These are phyloP conservation scores for Thermochaetoides thermophila DNA, from an alignment of 495 filamentous ascomycete species.

Conservation along the genomic window DNA sequence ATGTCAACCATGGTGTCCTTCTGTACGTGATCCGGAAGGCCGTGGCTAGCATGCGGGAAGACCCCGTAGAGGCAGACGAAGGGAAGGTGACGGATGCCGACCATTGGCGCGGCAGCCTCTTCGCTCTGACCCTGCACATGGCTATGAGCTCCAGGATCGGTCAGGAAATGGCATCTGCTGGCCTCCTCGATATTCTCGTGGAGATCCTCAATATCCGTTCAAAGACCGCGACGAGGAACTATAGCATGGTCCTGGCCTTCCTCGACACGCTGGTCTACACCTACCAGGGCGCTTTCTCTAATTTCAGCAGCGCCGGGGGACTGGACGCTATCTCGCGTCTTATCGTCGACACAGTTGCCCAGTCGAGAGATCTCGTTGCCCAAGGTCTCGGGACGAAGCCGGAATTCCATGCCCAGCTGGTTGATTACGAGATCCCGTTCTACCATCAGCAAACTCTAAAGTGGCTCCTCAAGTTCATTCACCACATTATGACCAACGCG, in stretches of 20 bases:
- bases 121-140: slow-evolving; percentile 65
- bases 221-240: slow-evolving; percentile 61
- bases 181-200: slow-evolving; percentile 74
- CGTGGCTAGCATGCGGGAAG: slow-evolving; percentile 58
- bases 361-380: slow-evolving; percentile 46
- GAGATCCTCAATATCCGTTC: slow-evolving; percentile 81
- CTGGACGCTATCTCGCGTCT: slow-evolving; percentile 78
- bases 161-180: slow-evolving; percentile 67
- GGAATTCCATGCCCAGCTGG: slow-evolving; percentile 62
- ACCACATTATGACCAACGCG: slow-evolving; percentile 80
- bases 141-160: slow-evolving; percentile 54
- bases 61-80: slow-evolving; percentile 36
- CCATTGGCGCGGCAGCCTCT: slow-evolving; percentile 79
- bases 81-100: slow-evolving; percentile 48
- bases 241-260: slow-evolving; percentile 68
- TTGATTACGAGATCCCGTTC: slow-evolving; percentile 86
- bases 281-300: slow-evolving; percentile 64
- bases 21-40: slow-evolving; percentile 85
- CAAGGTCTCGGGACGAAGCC: slow-evolving; percentile 57
- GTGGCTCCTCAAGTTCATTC: slow-evolving; percentile 89
- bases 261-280: slow-evolving; percentile 75
- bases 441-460: slow-evolving; percentile 84
- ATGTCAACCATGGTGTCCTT: slow-evolving; percentile 92
- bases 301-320: slow-evolving; percentile 61
- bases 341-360: slow-evolving; percentile 62